A percentile compares a stretch with the other conserved stretches of the same genome.
These are phyloP conservation scores for Trichoderma oligosporum DNA, from an alignment of 2,329 filamentous ascomycete genomes.

Conservation along the genomic window DNA sequence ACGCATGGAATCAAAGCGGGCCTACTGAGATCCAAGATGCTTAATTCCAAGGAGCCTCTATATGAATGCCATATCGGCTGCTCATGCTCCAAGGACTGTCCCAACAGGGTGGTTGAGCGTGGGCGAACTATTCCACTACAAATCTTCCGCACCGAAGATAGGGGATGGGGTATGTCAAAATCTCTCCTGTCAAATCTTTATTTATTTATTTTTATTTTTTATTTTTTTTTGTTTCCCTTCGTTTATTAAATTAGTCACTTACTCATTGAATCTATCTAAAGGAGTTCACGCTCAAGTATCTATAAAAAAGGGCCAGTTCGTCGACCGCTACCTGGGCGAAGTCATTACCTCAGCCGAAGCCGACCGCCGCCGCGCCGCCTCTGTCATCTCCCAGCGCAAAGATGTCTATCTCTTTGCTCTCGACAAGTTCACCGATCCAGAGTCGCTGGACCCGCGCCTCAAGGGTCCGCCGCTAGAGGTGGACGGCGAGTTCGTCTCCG, in stretches of 20 bases:
- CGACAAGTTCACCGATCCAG: slow-evolving; percentile 68
- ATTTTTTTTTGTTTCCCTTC: no score
- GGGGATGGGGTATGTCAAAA: slow-evolving; percentile 65
- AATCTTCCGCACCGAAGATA: slow-evolving; percentile 68
- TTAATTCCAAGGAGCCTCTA: slow-evolving; percentile 58
- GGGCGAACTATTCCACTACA: slow-evolving; percentile 68
- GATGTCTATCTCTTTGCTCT: slow-evolving; percentile 76
- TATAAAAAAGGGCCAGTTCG: slow-evolving; percentile 69
- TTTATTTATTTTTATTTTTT: no score
- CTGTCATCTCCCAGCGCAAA: slow-evolving; percentile 58
- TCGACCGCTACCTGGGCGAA: slow-evolving; percentile 75
- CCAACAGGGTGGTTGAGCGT: slow-evolving; percentile 72
- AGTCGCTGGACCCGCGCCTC: slow-evolving; percentile 54
- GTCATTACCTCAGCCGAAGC: slow-evolving; percentile 64
- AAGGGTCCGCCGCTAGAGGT: slow-evolving; percentile 56
- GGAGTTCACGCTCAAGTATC: slow-evolving; percentile 62
- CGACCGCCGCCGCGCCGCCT: slow-evolving; percentile 55
- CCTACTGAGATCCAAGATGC: slow-evolving; percentile 48
- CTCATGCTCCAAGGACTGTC: slow-evolving; percentile 59
- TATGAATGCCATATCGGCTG: slow-evolving; percentile 79
- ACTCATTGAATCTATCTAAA: slow-evolving; percentile 25
- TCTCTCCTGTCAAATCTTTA: neutral
- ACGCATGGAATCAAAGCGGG: slow-evolving; percentile 49
- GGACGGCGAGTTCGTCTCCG: slow-evolving; percentile 72
- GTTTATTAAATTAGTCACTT: no score